Evolutionary conservation across 2,329 filamentous ascomycete species (phyloP).

Genomic region (Fusarium domesticum): DNA sequence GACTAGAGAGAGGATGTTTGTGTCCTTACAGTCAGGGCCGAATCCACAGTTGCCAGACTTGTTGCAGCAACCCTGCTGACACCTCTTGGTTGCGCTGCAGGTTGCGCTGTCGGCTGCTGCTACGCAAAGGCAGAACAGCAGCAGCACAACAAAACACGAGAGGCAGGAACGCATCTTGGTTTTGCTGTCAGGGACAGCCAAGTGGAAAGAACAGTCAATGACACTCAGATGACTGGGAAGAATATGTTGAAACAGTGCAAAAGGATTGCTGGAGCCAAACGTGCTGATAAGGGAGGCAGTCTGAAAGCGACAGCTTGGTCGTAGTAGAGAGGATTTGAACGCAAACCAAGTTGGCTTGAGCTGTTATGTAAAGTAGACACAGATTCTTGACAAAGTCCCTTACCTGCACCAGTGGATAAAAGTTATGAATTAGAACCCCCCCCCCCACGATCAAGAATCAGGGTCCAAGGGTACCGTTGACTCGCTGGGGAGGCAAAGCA

Average conservation of each 20-base stretch:
- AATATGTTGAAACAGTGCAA: slow-evolving; percentile 1
- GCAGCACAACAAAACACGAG: slow-evolving; percentile 1
- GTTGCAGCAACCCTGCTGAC: slow-evolving; percentile 6
- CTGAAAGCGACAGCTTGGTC: neutral
- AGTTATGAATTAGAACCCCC: slow-evolving; percentile 1
- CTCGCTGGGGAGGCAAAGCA: slow-evolving; percentile 3
- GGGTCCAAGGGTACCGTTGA: slow-evolving; percentile 1
- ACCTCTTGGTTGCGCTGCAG: slow-evolving; percentile 8
- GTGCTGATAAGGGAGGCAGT: neutral
- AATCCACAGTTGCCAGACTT: slow-evolving; percentile 10
- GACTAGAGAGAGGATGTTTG: neutral
- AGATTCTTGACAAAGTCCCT: neutral
- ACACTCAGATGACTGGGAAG: neutral
- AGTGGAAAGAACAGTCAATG: neutral
- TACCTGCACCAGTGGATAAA: neutral
- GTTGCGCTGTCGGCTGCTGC: slow-evolving; percentile 4
- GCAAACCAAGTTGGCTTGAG: neutral
- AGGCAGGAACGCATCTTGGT: slow-evolving; percentile 2
- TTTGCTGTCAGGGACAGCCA: neutral
- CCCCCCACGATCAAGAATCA: slow-evolving; percentile 1
- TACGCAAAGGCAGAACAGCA: slow-evolving; percentile 1
- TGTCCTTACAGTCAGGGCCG: slow-evolving; percentile 8
- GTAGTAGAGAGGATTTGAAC: neutral
- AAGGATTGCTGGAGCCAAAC: neutral
- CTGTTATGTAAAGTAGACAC: neutral